These are phyloP conservation scores for Saccharomyces jurei DNA, from an alignment of 805 yeast species.

Conservation along the genomic window DNA sequence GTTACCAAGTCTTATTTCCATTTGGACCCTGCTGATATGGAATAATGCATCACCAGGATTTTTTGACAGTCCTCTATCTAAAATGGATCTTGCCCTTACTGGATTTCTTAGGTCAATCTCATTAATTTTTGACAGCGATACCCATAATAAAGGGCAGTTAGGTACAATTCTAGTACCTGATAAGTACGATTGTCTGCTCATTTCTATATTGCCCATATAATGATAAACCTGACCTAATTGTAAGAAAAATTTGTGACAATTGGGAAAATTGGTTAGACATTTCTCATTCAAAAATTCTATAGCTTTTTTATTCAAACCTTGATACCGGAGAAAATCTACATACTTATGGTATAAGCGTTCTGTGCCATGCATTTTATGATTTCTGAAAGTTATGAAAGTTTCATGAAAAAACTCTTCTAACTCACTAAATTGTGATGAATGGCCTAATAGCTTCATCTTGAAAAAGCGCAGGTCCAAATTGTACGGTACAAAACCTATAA, in stretches of 20 bases:
- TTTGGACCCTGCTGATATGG: constrained; percentile 48
- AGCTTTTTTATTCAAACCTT: constrained; percentile 32
- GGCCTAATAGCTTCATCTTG: constrained; percentile 54
- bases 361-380: constrained; percentile 1
- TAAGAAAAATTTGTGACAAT: constrained; percentile 45
- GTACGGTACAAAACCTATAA: constrained; percentile 36
- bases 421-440: constrained; percentile 30
- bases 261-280: constrained; percentile 45
- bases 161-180: constrained; percentile 46
- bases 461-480: constrained; percentile 63
- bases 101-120: constrained; percentile 33
- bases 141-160: constrained; percentile 44
- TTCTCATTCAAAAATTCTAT: constrained; percentile 32
- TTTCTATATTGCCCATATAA: constrained; percentile 24
- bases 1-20: constrained; percentile 50
- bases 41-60: constrained; percentile 44
- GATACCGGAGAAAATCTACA: constrained; percentile 42
- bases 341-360: constrained; percentile 57
- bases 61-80: constrained; percentile 57
- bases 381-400: constrained; percentile 34
- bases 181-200: constrained; percentile 42
- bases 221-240: constrained; percentile 53
- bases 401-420: constrained; percentile 28
- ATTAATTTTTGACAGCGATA: constrained; percentile 41
- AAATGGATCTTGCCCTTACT: constrained; percentile 58